Percentiles rank a stretch among this genome's conserved stretches.
These are phyloP conservation scores for apple (Malus domestica) DNA, from an alignment of 306 rosid genomes.

Conservation along the genomic window ASM211411v1 NC_041803.1:23472001-23472500, in stretches of 20 bases:
- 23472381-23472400: background rate
- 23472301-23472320: conserved; percentile 27
- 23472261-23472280: conserved; percentile 38
- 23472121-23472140: background rate
- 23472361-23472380: conserved; percentile 32
- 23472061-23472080: background rate
- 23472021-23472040: background rate
- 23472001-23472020: background rate
- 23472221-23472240: background rate
- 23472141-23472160: background rate
- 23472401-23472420: background rate
- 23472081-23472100: background rate
- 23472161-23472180: background rate
- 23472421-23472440: background rate
- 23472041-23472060: background rate
- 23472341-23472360: conserved; percentile 35
- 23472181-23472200: background rate
- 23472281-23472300: conserved; percentile 30
- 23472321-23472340: conserved; percentile 26
- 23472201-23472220: background rate
- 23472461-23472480: conserved; percentile 44
- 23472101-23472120: background rate
- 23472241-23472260: background rate
- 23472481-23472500: conserved; percentile 31
- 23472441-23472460: conserved; percentile 30